Base-by-base conservation (phyloP, 345 rosid genomes). In the Dipteronia dyeriana region DNA sequence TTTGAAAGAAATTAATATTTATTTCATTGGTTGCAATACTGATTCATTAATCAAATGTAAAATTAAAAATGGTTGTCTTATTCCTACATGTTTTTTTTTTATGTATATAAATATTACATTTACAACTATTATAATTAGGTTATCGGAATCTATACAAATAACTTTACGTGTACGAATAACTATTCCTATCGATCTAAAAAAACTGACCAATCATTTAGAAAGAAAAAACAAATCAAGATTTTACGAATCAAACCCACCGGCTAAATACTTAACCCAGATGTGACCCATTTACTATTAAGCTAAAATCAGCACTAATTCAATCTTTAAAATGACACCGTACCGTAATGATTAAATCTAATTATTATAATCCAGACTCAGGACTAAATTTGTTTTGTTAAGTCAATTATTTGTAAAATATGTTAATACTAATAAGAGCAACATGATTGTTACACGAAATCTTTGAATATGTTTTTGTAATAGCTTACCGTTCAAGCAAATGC, bases 341-440 rank as follows among this genome's bases (percentile, higher is more conserved):
- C 38, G 38, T 22, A 67, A 12, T 59, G 20, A 17, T 41, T 13
- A 23, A 13, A 59, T 56, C 26, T 23, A 26, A 59, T 43, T 31
- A 77, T 76, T 76, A 76, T 14, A 29, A 14, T 62, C 74, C 57
- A 23, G 31, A 10, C 10, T 16, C 2, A 68, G 14, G 25, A 20
- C 54, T 9, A 68, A 41, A 68, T 39, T 43, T 41, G 51, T 41
- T 41, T 68, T 68, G 11, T 29, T 19, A 54, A 5, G 23, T 7
- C 61, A 56, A 56, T 56, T 5, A 56, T 56, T 56, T 56, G 54
- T 49, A n/a, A 8, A 56, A 56, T 56, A 56, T 56, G 20, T 56
- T 19, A 20, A 20, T 8, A 5, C 10, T 4, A 41, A 56, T 56
- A 1, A n/a, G 23, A 56, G 61, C 61, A n/a, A n/a, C 11, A 6